Conservation (phyloP, 768 basidiomycete genomes). For the Leucocoprinus birnbaumii region DNA sequence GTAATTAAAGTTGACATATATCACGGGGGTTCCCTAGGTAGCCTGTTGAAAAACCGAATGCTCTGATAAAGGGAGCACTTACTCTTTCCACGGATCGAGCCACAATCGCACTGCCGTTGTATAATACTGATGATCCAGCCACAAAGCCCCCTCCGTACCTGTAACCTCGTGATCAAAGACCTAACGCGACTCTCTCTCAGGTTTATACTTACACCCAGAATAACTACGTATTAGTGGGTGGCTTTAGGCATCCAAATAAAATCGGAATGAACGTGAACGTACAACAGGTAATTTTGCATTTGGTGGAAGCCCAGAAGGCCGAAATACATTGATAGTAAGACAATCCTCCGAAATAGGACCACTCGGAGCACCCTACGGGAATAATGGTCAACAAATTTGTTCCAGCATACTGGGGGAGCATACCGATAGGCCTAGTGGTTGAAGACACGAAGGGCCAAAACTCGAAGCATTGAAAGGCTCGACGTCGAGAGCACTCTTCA, state of each 20-base stretch:
- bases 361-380: conserved; percentile 27
- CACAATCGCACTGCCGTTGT: conserved; percentile 32
- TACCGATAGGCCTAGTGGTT: conserved; percentile 32
- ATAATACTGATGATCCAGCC: conserved; percentile 24
- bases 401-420: background rate
- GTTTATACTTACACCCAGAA: conserved; percentile 35
- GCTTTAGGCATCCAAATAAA: background rate
- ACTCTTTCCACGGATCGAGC: conserved; percentile 35
- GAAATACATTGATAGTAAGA: conserved; percentile 55
- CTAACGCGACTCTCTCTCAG: too few species aligned
- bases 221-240: conserved; percentile 19
- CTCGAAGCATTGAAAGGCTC: conserved; percentile 40
- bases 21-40: conserved; percentile 38
- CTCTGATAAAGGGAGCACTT: background rate
- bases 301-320: conserved; percentile 34
- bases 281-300: conserved; percentile 37
- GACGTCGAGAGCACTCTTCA: conserved; percentile 34
- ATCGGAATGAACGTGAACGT: conserved; percentile 11
- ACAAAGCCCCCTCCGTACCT: conserved; percentile 35
- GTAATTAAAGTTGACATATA: conserved; percentile 38
- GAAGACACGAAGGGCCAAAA: conserved; percentile 48
- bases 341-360: conserved; percentile 52
- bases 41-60: too few species aligned
- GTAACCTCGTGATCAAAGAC: too few species aligned
- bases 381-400: background rate